Evolutionary conservation across 495 filamentous ascomycete species (phyloP).

Genomic region (Xylaria flabelliformis): DNA sequence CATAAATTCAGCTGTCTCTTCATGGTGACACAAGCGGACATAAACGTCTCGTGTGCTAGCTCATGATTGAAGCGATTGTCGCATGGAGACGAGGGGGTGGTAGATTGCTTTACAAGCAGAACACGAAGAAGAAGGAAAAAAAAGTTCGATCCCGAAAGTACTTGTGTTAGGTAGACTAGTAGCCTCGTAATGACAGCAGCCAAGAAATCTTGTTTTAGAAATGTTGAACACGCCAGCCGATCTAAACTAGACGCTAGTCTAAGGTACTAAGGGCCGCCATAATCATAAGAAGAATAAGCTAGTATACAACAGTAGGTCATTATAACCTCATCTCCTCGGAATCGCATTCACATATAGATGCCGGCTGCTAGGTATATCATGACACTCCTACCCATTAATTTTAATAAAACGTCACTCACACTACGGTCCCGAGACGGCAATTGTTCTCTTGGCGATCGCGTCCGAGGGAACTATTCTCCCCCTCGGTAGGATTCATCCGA

Average conservation of each 20-base stretch:
- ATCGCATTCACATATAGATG: constrained; percentile 14
- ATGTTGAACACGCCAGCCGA: background rate
- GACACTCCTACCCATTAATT: too few relatives aligned
- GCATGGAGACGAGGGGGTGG: background rate
- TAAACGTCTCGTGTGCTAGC: background rate
- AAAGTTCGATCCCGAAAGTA: background rate
- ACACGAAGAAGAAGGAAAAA: background rate
- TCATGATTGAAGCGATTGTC: background rate
- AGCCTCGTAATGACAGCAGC: constrained; percentile 1
- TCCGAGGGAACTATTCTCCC: background rate
- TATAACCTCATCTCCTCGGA: background rate
- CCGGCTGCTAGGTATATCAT: background rate
- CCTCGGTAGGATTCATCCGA: constrained; percentile 18
- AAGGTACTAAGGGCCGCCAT: background rate
- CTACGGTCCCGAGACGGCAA: constrained; percentile 4
- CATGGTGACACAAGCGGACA: background rate
- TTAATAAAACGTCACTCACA: background rate
- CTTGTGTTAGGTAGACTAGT: background rate
- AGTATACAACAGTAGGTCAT: background rate
- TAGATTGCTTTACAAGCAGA: background rate
- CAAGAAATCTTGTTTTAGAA: constrained; percentile 11
- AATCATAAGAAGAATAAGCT: background rate
- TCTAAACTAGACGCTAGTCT: background rate
- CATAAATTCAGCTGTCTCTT: background rate
- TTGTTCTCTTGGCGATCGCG: constrained; percentile 13